phyloP scores from a whole-genome alignment of 768 basidiomycete species.

The Lyophyllum shimeji region DNA sequence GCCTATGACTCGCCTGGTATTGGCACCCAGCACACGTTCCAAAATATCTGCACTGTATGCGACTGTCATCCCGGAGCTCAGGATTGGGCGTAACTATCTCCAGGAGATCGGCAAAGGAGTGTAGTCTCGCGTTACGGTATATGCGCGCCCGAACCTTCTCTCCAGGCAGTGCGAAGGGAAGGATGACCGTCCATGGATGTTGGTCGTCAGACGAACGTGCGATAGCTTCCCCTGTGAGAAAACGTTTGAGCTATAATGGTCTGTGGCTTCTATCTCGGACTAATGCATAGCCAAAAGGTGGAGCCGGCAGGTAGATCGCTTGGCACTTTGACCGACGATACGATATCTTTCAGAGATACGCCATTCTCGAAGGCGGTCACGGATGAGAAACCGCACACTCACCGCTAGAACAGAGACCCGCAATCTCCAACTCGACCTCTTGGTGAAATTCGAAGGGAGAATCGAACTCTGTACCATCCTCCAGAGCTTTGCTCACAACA shows the following conservation, averaged over 20 bases:
- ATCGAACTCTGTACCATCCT: slow-evolving; percentile 51
- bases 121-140: slow-evolving; percentile 66
- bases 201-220: slow-evolving; percentile 46
- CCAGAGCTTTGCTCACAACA: slow-evolving; percentile 47
- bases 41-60: slow-evolving; percentile 84
- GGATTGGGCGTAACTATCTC: slow-evolving; percentile 62
- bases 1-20: slow-evolving; percentile 63
- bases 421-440: slow-evolving; percentile 67
- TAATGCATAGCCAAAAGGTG: too few relatives aligned
- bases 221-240: slow-evolving; percentile 60
- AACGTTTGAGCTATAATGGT: slow-evolving; percentile 2
- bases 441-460: slow-evolving; percentile 60
- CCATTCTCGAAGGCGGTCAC: not conserved
- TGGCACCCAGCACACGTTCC: slow-evolving; percentile 91
- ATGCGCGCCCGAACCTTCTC: slow-evolving; percentile 76
- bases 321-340: not conserved
- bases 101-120: slow-evolving; percentile 77
- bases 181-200: slow-evolving; percentile 77
- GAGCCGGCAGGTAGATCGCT: not conserved
- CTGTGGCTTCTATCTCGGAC: not conserved
- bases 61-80: slow-evolving; percentile 61
- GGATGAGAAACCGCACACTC: slow-evolving; percentile 17
- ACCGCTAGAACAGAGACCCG: slow-evolving; percentile 64
- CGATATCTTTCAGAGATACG: not conserved
- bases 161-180: slow-evolving; percentile 83